Evolutionary conservation across 139 green algal species (phyloP), one percentile per base, ranked within the genome.

Genomic region (Zygnema cylindricum): DNA sequence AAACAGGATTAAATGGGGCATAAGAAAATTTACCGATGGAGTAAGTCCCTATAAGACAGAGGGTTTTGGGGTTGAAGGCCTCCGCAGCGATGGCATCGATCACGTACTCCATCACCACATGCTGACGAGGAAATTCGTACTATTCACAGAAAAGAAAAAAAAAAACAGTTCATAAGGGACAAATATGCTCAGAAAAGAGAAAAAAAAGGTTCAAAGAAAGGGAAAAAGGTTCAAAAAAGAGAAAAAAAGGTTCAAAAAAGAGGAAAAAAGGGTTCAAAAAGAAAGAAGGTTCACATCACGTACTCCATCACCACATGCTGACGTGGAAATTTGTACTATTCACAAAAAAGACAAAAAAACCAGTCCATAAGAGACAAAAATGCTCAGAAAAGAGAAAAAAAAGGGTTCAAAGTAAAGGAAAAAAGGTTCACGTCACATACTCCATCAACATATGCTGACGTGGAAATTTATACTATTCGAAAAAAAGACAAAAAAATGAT

Each of bases 41-140:
- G 90, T 98, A 98, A 22, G 92, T 94, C 11, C 96, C 95, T 85
- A 98, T 96, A 32, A 99, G 89, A 69, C 98, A 98, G 73, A 99
- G 94, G 0, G 93, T 96, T 39, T 90, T 92, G 21, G 78, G 85
- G 82, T 98, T 98, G 92, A 96, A 97, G 0, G 89, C 82, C 90
- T 98, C 96, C 0, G 94, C 94, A 21, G 89, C 85, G 21, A 98
- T 93, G 0, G 95, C 95, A 2, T 96, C 92, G 55, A 94, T 76
- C 22, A 95, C 91, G 86, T 92, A 95, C 33, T 95, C 85, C 76
- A 98, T 77, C 49, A 96, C 95, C 63, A 93, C 91, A 3, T 88
- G n/a, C 36, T 91, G 83, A 11, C 30, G 30, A 22, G 82, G 88
- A 32, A 90, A 90, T 30, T 90, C 69, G 33, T 87, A 86, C 63